Evolutionary conservation across 1,139 yeast species (phyloP).

Genomic region (Scheffersomyces illinoinensis): DNA sequence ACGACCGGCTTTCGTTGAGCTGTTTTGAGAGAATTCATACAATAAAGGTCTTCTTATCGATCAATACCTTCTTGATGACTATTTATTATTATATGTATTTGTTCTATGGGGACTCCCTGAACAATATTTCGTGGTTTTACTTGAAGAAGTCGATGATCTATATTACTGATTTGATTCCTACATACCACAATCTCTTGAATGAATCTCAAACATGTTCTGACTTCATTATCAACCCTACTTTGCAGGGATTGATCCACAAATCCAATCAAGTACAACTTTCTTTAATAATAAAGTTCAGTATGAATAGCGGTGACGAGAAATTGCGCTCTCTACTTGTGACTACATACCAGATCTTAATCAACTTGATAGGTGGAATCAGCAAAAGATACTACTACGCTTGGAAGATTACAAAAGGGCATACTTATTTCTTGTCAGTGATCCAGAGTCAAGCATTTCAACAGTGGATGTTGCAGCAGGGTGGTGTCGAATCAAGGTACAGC

Average conservation of each 20-base stretch:
- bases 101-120: conserved; percentile 33
- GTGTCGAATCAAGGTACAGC: conserved; percentile 4
- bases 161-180: conserved; percentile 37
- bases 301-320: conserved; percentile 8
- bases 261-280: conserved; percentile 35
- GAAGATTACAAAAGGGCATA: conserved; percentile 9
- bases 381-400: conserved; percentile 12
- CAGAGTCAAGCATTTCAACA: conserved; percentile 7
- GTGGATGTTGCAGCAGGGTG: conserved; percentile 6
- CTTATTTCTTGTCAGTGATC: conserved; percentile 7
- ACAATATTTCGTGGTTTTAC: conserved; percentile 31
- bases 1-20: not conserved
- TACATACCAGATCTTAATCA: conserved; percentile 4
- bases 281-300: conserved; percentile 25
- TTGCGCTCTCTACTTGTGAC: conserved; percentile 5
- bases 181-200: conserved; percentile 33
- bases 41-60: conserved; percentile 29
- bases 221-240: conserved; percentile 40
- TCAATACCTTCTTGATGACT: conserved; percentile 32
- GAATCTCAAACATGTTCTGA: conserved; percentile 37
- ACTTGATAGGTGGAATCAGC: conserved; percentile 8
- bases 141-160: conserved; percentile 32
- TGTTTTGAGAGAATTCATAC: not conserved
- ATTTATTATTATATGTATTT: conserved; percentile 39
- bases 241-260: conserved; percentile 38